Conservation (phyloP, 1,139 yeast genomes). For the Pichia sp. region DNA sequence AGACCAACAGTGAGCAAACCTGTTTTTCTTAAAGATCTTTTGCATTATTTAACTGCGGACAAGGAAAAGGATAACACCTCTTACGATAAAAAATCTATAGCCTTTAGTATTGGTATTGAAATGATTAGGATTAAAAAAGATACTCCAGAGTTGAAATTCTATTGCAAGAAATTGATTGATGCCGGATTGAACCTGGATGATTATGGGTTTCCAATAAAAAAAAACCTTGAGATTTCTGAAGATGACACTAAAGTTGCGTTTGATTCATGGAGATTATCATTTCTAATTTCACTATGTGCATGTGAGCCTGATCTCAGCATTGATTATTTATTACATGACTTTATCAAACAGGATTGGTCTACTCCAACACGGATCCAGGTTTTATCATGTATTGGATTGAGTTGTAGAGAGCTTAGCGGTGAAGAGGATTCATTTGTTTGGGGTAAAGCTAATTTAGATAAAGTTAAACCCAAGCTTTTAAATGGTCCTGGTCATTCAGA, state of each 20-base stretch:
- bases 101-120: constrained; percentile 45
- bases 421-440: constrained; percentile 32
- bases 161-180: constrained; percentile 39
- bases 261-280: constrained; percentile 39
- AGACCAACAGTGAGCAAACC: constrained; percentile 39
- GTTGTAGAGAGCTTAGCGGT: constrained; percentile 56
- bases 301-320: constrained; percentile 35
- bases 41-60: constrained; percentile 43
- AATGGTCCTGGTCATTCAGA: constrained; percentile 39
- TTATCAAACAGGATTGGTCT: constrained; percentile 57
- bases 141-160: constrained; percentile 47
- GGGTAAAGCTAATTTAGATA: constrained; percentile 27
- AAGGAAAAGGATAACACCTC: constrained; percentile 34
- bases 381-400: constrained; percentile 46
- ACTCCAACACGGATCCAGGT: constrained; percentile 51
- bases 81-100: constrained; percentile 42
- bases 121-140: constrained; percentile 47
- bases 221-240: constrained; percentile 2
- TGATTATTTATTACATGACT: constrained; percentile 31
- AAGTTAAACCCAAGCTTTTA: constrained; percentile 35
- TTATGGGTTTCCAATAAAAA: constrained; percentile 30
- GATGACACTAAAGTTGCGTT: constrained; percentile 29
- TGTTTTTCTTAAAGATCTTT: constrained; percentile 53
- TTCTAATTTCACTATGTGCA: constrained; percentile 46
- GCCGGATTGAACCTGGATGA: constrained; percentile 41